Evolutionary conservation across 2,329 filamentous ascomycete species (phyloP).

Genomic region (Aspergillus ruber): DNA sequence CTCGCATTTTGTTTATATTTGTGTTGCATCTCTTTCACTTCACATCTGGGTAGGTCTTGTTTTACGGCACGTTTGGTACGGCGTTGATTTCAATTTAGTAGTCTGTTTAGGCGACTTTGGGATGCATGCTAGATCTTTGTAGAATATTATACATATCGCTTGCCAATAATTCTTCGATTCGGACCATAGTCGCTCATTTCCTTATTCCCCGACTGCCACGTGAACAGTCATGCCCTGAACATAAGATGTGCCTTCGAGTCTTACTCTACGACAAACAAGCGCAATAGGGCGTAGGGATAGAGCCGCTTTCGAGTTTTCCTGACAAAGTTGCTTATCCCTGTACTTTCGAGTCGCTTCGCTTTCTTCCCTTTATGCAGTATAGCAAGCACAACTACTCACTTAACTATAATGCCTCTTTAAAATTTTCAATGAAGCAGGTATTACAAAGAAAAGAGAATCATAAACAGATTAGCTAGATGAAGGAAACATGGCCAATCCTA

Average conservation of each 20-base stretch:
- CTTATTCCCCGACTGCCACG: background rate
- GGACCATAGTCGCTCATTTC: background rate
- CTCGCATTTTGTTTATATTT: background rate
- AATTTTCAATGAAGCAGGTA: no score
- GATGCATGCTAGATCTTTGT: background rate
- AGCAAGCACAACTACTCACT: no score
- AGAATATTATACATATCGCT: background rate
- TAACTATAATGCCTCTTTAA: no score
- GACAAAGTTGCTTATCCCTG: no score
- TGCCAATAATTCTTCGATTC: background rate
- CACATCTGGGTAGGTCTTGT: background rate
- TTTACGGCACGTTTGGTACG: background rate
- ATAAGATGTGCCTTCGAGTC: background rate
- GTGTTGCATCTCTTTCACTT: background rate
- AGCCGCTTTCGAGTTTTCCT: no score
- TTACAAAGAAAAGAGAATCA: no score
- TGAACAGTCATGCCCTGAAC: conserved; percentile 1
- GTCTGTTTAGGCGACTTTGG: background rate
- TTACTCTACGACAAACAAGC: no score
- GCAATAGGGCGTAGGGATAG: no score
- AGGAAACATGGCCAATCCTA: no score
- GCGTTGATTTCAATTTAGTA: background rate
- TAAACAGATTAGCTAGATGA: no score
- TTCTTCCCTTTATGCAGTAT: no score
- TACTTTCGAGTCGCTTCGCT: no score